phyloP scores from a whole-genome alignment of 208 protist species.

The Leishmania aethiopica region DNA sequence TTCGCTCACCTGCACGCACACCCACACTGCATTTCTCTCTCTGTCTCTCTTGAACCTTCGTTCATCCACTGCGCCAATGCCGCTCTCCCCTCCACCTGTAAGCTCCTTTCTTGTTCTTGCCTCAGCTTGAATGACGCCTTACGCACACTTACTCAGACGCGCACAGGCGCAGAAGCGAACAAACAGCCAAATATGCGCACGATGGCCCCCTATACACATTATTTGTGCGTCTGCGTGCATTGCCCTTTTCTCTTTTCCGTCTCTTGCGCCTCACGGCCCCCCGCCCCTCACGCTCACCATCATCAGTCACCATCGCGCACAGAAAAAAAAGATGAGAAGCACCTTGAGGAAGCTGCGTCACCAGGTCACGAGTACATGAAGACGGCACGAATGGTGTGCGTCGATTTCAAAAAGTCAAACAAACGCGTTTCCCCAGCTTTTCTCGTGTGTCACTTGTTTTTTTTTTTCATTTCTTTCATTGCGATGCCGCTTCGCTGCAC shows the following conservation, averaged over 20 bases:
- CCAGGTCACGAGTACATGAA: not conserved
- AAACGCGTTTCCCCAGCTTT: not conserved
- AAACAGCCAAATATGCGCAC: not conserved
- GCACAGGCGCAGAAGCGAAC: not conserved
- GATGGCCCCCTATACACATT: not conserved
- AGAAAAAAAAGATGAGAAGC: not conserved
- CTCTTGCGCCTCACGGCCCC: not conserved
- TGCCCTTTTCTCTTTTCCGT: not conserved
- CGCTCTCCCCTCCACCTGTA: not conserved
- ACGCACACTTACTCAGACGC: not conserved
- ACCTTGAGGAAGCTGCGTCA: not conserved
- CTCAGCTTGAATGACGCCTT: not conserved
- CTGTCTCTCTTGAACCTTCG: not conserved
- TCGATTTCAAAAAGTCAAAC: not conserved
- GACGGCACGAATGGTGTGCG: not conserved
- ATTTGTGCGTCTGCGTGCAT: not conserved
- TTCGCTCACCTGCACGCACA: not conserved
- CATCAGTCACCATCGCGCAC: not conserved
- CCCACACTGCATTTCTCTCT: not conserved
- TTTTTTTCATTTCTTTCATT: too few relatives aligned
- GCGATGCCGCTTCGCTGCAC: not conserved
- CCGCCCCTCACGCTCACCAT: not conserved
- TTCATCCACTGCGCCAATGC: not conserved
- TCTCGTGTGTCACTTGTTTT: not conserved
- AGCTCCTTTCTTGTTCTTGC: not conserved